phyloP scores from a whole-genome alignment of 768 basidiomycete species.

The Panaeolus cyanescens region DNA sequence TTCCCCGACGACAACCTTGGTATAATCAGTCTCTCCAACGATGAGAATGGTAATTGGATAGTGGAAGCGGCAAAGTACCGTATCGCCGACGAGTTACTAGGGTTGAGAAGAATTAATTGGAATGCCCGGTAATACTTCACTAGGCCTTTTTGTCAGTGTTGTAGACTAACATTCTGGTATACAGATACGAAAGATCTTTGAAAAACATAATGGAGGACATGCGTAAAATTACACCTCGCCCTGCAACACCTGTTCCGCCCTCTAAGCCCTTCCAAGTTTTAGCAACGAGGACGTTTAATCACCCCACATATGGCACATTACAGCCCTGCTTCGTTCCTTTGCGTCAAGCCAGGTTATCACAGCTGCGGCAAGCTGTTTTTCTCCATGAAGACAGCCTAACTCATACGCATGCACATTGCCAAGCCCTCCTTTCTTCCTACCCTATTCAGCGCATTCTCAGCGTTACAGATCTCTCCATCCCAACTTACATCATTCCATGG shows the following conservation, averaged over 20 bases:
- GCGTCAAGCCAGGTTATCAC: neutral
- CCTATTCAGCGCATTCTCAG: constrained; percentile 32
- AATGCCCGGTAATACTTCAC: constrained; percentile 27
- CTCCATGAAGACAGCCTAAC: neutral
- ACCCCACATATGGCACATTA: constrained; percentile 37
- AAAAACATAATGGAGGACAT: constrained; percentile 21
- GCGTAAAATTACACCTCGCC: constrained; percentile 24
- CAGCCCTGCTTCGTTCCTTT: constrained; percentile 31
- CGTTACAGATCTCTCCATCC: constrained; percentile 22
- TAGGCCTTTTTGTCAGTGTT: neutral
- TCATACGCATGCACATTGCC: constrained; percentile 18
- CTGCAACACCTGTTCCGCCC: constrained; percentile 21
- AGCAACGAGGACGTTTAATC: constrained; percentile 27
- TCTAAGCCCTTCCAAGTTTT: constrained; percentile 22
- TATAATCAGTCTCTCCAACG: constrained; percentile 41
- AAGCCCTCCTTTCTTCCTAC: constrained; percentile 19
- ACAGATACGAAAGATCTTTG: constrained; percentile 28
- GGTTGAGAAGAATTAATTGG: constrained; percentile 37
- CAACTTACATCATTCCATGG: constrained; percentile 36
- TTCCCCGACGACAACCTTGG: constrained; percentile 41
- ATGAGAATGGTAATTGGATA: constrained; percentile 34
- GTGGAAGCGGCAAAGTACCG: constrained; percentile 38
- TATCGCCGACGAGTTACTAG: constrained; percentile 38
- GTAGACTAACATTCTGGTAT: neutral
- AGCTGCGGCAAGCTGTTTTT: neutral